Conservation (phyloP, 2,329 filamentous ascomycete genomes). For the Alternaria sp. region DNA sequence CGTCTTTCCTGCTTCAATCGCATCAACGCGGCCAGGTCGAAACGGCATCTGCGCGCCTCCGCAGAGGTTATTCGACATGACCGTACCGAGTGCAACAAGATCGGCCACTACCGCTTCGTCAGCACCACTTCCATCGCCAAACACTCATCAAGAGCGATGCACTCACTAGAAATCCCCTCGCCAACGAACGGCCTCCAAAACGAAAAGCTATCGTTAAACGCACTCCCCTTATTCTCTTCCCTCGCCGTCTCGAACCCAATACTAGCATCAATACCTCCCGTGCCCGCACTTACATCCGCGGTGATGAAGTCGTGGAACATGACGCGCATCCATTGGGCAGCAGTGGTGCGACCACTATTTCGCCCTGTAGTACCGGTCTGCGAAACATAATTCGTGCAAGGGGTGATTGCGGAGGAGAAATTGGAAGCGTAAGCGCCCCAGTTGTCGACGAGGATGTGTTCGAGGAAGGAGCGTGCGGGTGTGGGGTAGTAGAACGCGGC, state of each 20-base stretch:
- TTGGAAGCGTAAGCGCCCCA: constrained; percentile 23
- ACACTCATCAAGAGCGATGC: background rate
- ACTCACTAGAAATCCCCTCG: constrained; percentile 6
- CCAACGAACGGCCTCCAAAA: constrained; percentile 31
- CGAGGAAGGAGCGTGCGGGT: constrained; percentile 8
- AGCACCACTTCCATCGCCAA: background rate
- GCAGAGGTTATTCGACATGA: constrained; percentile 32
- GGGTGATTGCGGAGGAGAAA: constrained; percentile 24
- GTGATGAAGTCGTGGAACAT: constrained; percentile 43
- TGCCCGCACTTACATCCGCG: constrained; percentile 27
- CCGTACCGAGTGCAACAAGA: constrained; percentile 32
- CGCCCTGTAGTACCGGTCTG: constrained; percentile 8
- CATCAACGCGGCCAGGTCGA: constrained; percentile 34
- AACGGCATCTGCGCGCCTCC: constrained; percentile 31
- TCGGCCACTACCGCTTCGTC: constrained; percentile 26
- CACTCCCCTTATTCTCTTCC: constrained; percentile 32
- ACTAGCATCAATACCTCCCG: constrained; percentile 39
- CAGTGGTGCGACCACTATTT: constrained; percentile 12
- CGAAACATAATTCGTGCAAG: constrained; percentile 22
- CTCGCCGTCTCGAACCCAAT: constrained; percentile 37
- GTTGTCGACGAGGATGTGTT: constrained; percentile 23
- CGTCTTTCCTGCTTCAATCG: constrained; percentile 21
- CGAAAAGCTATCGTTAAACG: constrained; percentile 38
- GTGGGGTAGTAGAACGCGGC: constrained; percentile 13
- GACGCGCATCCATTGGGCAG: constrained; percentile 37